Conservation (phyloP, 306 rosid species). For the Trifolium dubium region DNA sequence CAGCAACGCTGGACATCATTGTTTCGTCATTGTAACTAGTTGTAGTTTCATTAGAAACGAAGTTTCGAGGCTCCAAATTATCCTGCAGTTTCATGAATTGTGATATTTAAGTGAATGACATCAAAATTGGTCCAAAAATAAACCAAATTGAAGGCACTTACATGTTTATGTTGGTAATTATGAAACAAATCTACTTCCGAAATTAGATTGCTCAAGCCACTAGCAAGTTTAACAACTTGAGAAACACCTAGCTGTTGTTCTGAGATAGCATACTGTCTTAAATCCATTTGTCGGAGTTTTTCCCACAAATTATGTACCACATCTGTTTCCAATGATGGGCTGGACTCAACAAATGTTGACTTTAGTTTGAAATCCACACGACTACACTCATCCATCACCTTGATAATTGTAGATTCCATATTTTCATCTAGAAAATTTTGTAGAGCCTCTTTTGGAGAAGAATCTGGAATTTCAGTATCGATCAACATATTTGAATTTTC, state of each 20-base stretch:
- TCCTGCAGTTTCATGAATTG: constrained; percentile 61
- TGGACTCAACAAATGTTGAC: constrained; percentile 49
- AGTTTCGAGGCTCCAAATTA: constrained; percentile 47
- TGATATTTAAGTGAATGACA: constrained; percentile 31
- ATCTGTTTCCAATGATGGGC: constrained; percentile 44
- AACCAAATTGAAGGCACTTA: constrained; percentile 35
- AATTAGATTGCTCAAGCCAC: constrained; percentile 63
- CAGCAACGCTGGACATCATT: constrained; percentile 67
- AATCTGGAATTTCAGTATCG: constrained; percentile 48
- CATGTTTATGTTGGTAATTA: constrained; percentile 49
- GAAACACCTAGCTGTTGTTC: constrained; percentile 55
- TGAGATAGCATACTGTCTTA: constrained; percentile 49
- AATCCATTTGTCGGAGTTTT: constrained; percentile 60
- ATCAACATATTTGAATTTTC: constrained; percentile 43
- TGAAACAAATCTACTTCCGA: constrained; percentile 69
- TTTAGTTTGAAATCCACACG: constrained; percentile 62
- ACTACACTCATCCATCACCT: constrained; percentile 92
- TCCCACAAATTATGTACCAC: constrained; percentile 65
- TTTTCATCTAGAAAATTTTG: constrained; percentile 56
- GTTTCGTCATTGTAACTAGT: constrained; percentile 56
- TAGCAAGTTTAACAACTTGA: constrained; percentile 62
- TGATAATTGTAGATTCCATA: constrained; percentile 49
- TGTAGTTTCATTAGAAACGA: constrained; percentile 56
- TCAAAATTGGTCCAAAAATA: too few relatives aligned
- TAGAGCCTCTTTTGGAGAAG: constrained; percentile 47